Conservation (phyloP, 2,329 filamentous ascomycete genomes). For the Colletotrichum sp. region DNA sequence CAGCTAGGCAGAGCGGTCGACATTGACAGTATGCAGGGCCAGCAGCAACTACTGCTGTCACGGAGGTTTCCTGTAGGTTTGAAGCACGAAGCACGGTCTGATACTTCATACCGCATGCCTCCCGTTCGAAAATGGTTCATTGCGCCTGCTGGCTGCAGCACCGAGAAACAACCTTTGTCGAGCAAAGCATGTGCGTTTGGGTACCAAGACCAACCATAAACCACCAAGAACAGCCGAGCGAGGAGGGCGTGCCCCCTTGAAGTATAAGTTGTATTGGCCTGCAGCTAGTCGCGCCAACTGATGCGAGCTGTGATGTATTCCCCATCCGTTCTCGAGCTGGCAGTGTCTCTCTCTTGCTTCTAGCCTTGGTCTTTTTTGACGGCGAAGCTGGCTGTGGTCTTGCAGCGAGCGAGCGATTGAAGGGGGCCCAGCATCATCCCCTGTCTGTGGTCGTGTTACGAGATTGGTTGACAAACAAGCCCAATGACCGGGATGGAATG, state of each 20-base stretch:
- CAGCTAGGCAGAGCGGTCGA: background rate
- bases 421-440: background rate
- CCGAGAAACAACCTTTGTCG: conserved; percentile 17
- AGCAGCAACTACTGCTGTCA: background rate
- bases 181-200: conserved; percentile 13
- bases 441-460: conserved; percentile 16
- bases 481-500: background rate
- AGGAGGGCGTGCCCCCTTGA: conserved; percentile 18
- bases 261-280: conserved; percentile 18
- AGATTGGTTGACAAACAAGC: conserved; percentile 8
- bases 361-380: background rate
- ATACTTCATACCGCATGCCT: background rate
- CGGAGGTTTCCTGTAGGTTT: conserved; percentile 15
- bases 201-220: background rate
- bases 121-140: conserved; percentile 2
- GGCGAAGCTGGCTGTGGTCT: background rate
- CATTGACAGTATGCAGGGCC: background rate
- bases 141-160: conserved; percentile 8
- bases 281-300: background rate
- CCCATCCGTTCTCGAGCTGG: conserved; percentile 3
- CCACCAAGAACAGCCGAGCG: conserved; percentile 8
- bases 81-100: conserved; percentile 13
- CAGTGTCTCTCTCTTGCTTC: background rate
- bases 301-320: background rate
- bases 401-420: background rate